A percentile compares a stretch with the other conserved stretches of the same genome.
These are phyloP conservation scores for Penicillium glabrum DNA, from an alignment of 2,329 filamentous ascomycete genomes.

Conservation along the genomic window DNA sequence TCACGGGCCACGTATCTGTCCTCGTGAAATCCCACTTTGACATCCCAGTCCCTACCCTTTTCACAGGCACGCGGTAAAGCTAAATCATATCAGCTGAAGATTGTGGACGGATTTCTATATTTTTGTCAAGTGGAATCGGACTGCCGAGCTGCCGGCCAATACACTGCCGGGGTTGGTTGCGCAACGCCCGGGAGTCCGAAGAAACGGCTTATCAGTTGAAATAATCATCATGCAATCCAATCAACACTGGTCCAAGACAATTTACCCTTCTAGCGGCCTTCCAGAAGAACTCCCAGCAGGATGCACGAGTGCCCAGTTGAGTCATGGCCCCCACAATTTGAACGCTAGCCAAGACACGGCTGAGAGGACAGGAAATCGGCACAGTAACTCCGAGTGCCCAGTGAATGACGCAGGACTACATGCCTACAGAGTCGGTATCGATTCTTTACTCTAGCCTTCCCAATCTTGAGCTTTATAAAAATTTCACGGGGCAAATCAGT, in stretches of 20 bases:
- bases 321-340: neutral
- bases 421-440: too few species aligned
- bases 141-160: constrained; percentile 2
- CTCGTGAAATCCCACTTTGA: neutral
- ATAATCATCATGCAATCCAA: constrained; percentile 9
- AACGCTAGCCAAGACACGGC: neutral
- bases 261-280: constrained; percentile 25
- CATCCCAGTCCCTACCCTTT: neutral
- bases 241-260: constrained; percentile 5
- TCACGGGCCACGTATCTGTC: constrained; percentile 4
- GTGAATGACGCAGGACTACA: neutral
- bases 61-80: neutral
- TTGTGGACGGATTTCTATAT: neutral
- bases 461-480: too few species aligned
- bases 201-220: neutral
- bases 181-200: neutral
- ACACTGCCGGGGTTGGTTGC: neutral
- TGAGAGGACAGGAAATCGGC: constrained; percentile 1
- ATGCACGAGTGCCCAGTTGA: neutral
- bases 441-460: too few species aligned
- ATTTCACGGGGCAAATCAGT: neutral
- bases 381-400: constrained; percentile 6
- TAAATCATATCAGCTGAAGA: neutral
- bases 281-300: constrained; percentile 20
- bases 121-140: constrained; percentile 2